Evolutionary conservation across 495 filamentous ascomycete species (phyloP).

Genomic region (Tuber microsphaerosporum): DNA sequence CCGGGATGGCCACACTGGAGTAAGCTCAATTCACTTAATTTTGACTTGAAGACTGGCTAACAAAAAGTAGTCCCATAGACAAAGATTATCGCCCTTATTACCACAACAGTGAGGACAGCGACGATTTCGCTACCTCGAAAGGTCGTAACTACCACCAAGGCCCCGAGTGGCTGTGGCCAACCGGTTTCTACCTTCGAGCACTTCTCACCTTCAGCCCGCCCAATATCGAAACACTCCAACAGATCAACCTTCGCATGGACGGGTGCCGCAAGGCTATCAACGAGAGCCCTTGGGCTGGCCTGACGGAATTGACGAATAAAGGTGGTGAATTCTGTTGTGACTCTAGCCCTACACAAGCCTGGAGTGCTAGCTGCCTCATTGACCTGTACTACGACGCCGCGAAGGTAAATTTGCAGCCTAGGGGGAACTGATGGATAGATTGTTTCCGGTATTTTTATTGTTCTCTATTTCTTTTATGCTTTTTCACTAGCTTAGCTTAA

Average conservation of each 20-base stretch:
- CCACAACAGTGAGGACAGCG: constrained; percentile 85
- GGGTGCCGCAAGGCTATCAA: constrained; percentile 74
- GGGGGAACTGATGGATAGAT: constrained; percentile 6
- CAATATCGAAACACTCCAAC: constrained; percentile 81
- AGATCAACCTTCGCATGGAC: constrained; percentile 73
- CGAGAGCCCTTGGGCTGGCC: constrained; percentile 76
- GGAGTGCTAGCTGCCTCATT: constrained; percentile 88
- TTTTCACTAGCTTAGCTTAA: background rate
- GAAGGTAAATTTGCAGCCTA: constrained; percentile 42
- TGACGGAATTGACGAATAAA: constrained; percentile 91
- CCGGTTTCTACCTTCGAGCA: constrained; percentile 87
- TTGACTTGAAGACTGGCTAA: constrained; percentile 7
- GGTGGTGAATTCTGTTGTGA: constrained; percentile 74
- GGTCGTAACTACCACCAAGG: constrained; percentile 97
- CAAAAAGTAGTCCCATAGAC: constrained; percentile 54
- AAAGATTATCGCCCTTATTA: constrained; percentile 91
- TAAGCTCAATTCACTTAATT: constrained; percentile 4
- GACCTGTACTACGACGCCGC: constrained; percentile 89
- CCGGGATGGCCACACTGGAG: constrained; percentile 93
- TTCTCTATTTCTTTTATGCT: background rate
- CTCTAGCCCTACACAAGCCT: constrained; percentile 90
- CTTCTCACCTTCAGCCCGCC: constrained; percentile 82
- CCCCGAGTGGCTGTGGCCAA: constrained; percentile 98
- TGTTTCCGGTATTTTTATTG: constrained; percentile 13
- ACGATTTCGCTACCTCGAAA: constrained; percentile 81